Evolutionary conservation across 768 basidiomycete species (phyloP).

Genomic region (Calocybe gangraenosa): DNA sequence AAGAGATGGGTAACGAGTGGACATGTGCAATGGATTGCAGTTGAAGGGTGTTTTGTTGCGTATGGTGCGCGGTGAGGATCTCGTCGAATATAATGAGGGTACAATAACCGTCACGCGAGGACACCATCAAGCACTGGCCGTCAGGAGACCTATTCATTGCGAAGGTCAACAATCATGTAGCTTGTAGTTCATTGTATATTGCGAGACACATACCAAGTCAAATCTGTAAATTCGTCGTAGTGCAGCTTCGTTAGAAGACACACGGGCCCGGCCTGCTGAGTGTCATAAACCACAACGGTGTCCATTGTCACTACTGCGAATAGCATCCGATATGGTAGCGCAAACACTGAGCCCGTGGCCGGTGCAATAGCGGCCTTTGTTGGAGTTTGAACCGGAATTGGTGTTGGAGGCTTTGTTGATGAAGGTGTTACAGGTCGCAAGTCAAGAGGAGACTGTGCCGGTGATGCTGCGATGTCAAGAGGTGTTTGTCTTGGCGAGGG

Average conservation of each 20-base stretch:
- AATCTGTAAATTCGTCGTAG: slow-evolving; percentile 96
- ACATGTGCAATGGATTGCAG: slow-evolving; percentile 88
- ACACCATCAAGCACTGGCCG: slow-evolving; percentile 87
- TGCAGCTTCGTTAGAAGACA: slow-evolving; percentile 92
- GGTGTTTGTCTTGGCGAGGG: slow-evolving; percentile 42
- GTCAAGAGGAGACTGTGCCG: slow-evolving; percentile 53
- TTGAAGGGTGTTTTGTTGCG: slow-evolving; percentile 88
- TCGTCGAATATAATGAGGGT: slow-evolving; percentile 95
- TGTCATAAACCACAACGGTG: slow-evolving; percentile 91
- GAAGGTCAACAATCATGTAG: slow-evolving; percentile 3
- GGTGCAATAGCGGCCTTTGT: slow-evolving; percentile 3
- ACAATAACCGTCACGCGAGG: slow-evolving; percentile 96
- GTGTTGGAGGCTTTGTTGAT: slow-evolving; percentile 50
- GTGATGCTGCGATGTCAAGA: slow-evolving; percentile 36
- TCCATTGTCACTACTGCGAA: slow-evolving; percentile 98
- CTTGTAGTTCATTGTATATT: neutral
- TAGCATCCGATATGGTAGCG: slow-evolving; percentile 89
- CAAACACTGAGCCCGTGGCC: slow-evolving; percentile 66
- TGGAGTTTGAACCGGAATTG: slow-evolving; percentile 29
- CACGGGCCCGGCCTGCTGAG: slow-evolving; percentile 90
- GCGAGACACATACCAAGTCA: slow-evolving; percentile 70
- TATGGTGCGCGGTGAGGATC: slow-evolving; percentile 81
- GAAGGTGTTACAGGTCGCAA: slow-evolving; percentile 60
- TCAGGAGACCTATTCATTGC: slow-evolving; percentile 91
- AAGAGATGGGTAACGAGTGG: slow-evolving; percentile 63